These are phyloP conservation scores for Ilex asprella DNA, from an alignment of 257 asterid species.

Conservation along the genomic window DNA sequence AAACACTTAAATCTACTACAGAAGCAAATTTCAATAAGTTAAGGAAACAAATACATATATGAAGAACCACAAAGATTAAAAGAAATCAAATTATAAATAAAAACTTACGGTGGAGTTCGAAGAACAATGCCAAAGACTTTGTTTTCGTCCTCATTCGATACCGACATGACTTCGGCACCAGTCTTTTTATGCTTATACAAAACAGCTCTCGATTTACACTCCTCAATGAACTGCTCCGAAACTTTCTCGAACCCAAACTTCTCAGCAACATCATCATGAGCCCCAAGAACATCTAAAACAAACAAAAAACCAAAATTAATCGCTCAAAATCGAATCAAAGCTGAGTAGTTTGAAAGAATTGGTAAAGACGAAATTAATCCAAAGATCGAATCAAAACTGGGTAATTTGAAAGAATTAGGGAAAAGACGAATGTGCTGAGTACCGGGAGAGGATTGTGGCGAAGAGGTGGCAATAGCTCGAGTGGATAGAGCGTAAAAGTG, in stretches of 20 bases:
- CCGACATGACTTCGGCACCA: constrained; percentile 93
- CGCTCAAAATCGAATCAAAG: neutral
- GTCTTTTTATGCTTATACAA: constrained; percentile 94
- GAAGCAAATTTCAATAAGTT: too few relatives aligned
- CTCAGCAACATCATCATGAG: constrained; percentile 71
- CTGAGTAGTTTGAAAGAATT: neutral
- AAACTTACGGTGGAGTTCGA: constrained; percentile 90
- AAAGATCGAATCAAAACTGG: neutral
- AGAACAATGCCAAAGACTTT: constrained; percentile 93
- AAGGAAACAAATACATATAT: too few relatives aligned
- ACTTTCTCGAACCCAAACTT: constrained; percentile 89
- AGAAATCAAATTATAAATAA: neutral
- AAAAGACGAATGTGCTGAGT: constrained; percentile 1
- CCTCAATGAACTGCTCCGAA: constrained; percentile 82
- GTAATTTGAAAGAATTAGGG: neutral
- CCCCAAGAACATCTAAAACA: constrained; percentile 47
- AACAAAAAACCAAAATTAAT: neutral
- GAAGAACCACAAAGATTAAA: too few relatives aligned
- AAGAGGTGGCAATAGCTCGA: constrained; percentile 68
- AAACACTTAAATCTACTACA: too few relatives aligned
- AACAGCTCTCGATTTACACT: constrained; percentile 88
- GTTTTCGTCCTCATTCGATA: constrained; percentile 91
- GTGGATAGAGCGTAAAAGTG: constrained; percentile 46
- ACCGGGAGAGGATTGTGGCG: constrained; percentile 52
- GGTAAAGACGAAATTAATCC: neutral